Base-by-base conservation (phyloP, 768 basidiomycete species). In the Favolaschia claudopus region DNA sequence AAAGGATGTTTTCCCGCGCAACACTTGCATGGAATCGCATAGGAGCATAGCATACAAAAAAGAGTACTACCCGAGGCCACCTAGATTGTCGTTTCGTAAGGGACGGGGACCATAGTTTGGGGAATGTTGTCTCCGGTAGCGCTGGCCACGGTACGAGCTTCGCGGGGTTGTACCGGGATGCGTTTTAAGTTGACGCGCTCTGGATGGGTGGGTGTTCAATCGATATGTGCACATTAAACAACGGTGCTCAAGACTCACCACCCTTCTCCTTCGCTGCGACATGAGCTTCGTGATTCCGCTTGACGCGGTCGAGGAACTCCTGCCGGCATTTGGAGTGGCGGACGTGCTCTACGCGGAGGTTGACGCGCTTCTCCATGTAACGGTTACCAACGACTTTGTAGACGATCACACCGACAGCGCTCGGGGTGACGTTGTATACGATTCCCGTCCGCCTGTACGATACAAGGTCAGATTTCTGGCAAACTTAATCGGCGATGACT, bases 361-460 rank as follows among this genome's bases (percentile, higher is more conserved):
- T 99, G 78, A 99, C 96, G 58, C 96, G 93, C 85, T 99, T 99
- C 84, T 99, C 95, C 56, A 99, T 79, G 89, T 96, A 99, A 68
- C 97, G 93, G 83, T 96, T 96, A 65, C 96, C 96, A 72, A 99
- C 96, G 72, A 98, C 85, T 79, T 99, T 99, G 91, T 96, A 88
- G 62, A 96, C 89, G 76, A 99, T 95, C 62, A 99, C 91, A 74
- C 96, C 96, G 67, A 99, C 96, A 46, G 95, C 91, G 51, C 88
- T 85, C 57, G 93, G 93, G 37, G 96, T 94, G 64, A 99, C 95
- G 80, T 99, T 99, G 88, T 97, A 99, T 67, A 99, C 83, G 72
- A 99, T 95, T 53, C 97, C 97, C 62, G 97, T 99, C 69, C 96
- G 95, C 69, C 96, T 96, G 65, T 54, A 43, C 19, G n/a, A 61